phyloP scores from a whole-genome alignment of 345 rosid genomes.

The Psidium friedrichsthalianum region DNA sequence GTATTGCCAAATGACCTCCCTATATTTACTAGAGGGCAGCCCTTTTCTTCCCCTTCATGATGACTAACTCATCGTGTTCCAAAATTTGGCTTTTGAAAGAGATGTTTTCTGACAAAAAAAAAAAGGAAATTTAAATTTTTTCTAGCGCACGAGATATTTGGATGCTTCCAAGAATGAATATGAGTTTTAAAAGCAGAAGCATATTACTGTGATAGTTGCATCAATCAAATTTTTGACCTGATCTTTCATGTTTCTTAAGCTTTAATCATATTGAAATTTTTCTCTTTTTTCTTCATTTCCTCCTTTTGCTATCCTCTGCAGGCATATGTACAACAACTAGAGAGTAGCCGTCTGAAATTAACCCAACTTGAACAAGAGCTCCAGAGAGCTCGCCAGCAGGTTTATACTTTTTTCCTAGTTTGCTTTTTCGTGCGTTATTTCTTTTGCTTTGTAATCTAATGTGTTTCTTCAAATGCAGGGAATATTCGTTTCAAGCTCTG shows the following conservation, averaged over 20 bases:
- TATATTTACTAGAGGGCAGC: not conserved
- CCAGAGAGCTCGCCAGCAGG: constrained; percentile 96
- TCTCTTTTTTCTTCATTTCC: not conserved
- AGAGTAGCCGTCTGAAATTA: constrained; percentile 82
- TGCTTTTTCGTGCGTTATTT: not conserved
- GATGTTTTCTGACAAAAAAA: not conserved
- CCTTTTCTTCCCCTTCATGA: not conserved
- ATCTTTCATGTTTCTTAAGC: not conserved
- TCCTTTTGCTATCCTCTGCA: constrained; percentile 6
- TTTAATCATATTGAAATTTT: not conserved
- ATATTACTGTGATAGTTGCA: not conserved
- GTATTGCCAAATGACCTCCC: not conserved
- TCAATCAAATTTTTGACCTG: not conserved
- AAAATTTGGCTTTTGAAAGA: not conserved
- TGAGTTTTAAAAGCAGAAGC: not conserved
- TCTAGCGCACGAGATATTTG: not conserved
- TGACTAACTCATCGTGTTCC: not conserved
- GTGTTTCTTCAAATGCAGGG: constrained; percentile 35
- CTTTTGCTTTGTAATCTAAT: not conserved
- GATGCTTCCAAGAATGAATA: not conserved
- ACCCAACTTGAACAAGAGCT: constrained; percentile 91
- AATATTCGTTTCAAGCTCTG: constrained; percentile 77
- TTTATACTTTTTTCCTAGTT: constrained; percentile 6
- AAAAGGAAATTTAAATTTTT: not conserved
- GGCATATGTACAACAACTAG: constrained; percentile 96